phyloP scores from a whole-genome alignment of 371 early-diverging fungal genomes.

The Fennellomyces sp. region DNA sequence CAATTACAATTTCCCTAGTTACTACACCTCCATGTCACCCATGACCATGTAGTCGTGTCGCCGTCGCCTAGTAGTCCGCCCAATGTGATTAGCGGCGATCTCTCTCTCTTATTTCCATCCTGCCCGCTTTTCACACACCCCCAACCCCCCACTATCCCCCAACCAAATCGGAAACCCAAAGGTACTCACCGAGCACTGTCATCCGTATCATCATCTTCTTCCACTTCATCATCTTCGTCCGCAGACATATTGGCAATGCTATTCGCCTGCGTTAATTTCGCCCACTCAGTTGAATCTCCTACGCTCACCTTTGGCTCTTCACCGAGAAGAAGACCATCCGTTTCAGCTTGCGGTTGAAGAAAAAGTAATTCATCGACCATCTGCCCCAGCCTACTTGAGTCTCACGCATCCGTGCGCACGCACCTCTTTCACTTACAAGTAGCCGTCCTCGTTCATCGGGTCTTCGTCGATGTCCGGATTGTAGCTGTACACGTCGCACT shows the following conservation, averaged over 20 bases:
- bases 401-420: not conserved
- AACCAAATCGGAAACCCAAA: too few species aligned
- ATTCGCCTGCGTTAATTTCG: too few species aligned
- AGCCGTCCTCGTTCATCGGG: conserved; percentile 84
- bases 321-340: conserved; percentile 89
- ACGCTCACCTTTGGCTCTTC: conserved; percentile 77
- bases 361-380: conserved; percentile 95
- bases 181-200: conserved; percentile 3
- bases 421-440: conserved; percentile 32
- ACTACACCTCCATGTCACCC: conserved; percentile 44
- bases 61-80: conserved; percentile 16
- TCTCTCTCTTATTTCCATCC: not conserved
- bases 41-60: conserved; percentile 42
- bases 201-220: conserved; percentile 12
- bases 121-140: not conserved
- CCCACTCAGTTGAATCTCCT: too few species aligned
- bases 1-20: not conserved
- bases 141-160: too few species aligned
- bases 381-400: conserved; percentile 29
- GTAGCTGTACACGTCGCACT: conserved; percentile 89
- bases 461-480: conserved; percentile 85
- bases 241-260: conserved; percentile 37
- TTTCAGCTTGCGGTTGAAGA: conserved; percentile 88
- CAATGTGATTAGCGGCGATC: conserved; percentile 6
- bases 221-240: conserved; percentile 31